Percentiles rank a stretch among this genome's conserved stretches.
These are phyloP conservation scores for Sarocladium oryzae DNA, from an alignment of 2,329 filamentous ascomycete species.

Conservation along the genomic window DNA sequence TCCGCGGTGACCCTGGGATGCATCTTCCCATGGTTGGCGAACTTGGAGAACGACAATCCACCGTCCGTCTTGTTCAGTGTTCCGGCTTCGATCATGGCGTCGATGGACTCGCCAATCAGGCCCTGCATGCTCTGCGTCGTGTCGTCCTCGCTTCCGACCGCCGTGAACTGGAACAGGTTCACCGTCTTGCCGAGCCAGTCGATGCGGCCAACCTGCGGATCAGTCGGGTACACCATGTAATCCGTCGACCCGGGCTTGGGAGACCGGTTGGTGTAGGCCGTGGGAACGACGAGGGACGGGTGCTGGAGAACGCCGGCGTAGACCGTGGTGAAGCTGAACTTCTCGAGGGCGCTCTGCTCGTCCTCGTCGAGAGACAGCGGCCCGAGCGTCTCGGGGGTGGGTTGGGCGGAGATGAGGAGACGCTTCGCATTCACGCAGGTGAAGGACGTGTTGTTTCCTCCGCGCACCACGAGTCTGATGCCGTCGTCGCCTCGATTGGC, in stretches of 20 bases:
- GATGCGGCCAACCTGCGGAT: slow-evolving; percentile 18
- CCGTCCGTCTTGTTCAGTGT: slow-evolving; percentile 15
- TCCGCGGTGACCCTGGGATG: slow-evolving; percentile 23
- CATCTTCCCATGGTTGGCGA: slow-evolving; percentile 28
- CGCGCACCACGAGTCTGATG: slow-evolving; percentile 13
- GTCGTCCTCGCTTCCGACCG: slow-evolving; percentile 17
- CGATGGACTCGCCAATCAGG: slow-evolving; percentile 18
- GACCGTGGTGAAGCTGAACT: slow-evolving; percentile 15
- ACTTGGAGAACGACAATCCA: slow-evolving; percentile 24
- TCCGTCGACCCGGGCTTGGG: slow-evolving; percentile 15
- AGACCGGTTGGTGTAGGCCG: slow-evolving; percentile 16
- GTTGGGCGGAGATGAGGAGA: slow-evolving; percentile 19
- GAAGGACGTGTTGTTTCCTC: slow-evolving; percentile 9
- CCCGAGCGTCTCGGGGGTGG: slow-evolving; percentile 16
- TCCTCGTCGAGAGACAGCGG: slow-evolving; percentile 15
- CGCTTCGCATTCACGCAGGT: slow-evolving; percentile 17
- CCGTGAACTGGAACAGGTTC: slow-evolving; percentile 22
- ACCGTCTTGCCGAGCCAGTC: slow-evolving; percentile 20
- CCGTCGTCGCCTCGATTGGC: slow-evolving; percentile 13
- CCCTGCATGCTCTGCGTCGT: slow-evolving; percentile 15
- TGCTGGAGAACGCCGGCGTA: slow-evolving; percentile 21
- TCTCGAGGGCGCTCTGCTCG: slow-evolving; percentile 16
- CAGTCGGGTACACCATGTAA: slow-evolving; percentile 18
- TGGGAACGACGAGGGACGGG: slow-evolving; percentile 16
- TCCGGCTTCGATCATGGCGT: slow-evolving; percentile 19